Evolutionary conservation across 2,329 filamentous ascomycete species (phyloP), one percentile per base, ranked within the genome.

Genomic region (Tolypocladium endophyticum): DNA sequence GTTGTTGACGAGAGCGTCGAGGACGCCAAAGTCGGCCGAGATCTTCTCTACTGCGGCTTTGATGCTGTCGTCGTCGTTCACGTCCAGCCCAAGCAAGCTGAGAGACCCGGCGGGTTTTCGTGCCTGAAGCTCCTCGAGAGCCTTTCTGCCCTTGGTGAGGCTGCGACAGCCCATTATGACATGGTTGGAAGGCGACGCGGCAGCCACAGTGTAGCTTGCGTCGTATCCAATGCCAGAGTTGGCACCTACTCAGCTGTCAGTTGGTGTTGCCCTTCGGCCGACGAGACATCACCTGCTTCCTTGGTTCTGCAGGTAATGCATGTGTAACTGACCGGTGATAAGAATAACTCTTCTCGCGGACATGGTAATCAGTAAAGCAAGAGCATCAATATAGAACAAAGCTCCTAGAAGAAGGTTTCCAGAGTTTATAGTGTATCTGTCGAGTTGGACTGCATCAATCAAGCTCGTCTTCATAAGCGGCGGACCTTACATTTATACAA

Each of bases 1-100:
- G 60, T 79, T 81, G 72, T 79, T 81, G 72, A 83, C 74, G 18
- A 87, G 74, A 50, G 87, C 79, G 62, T 85, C 81, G 58, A 89
- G 77, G 47, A 65, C 68, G 45, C 69, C 71, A 63, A 81, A 77
- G 59, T 78, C 76, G 55, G 74, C 69, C 7, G 75, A 72, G 53
- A 88, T 72, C 47, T 83, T 76, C 2, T 81, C 66, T 25, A 79
- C 79, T 16, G 86, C 74, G 1, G 76, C 75, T 36, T 77, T 70
- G 57, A 88, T 81, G 23, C 85, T 81, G 1, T 77, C 72, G 66
- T 86, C 84, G 60, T 81, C 78, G 20, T 81, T 82, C 0, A 88
- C 77, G 66, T 88, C 86, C 59, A 82, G 81, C 3, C 80, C 75
- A 8, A 81, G 69, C 0, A 75, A 78, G 56, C 86, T 84, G 68